Evolutionary conservation across 306 rosid genomes (phyloP).

Genomic region (Crotalaria pallida): DNA sequence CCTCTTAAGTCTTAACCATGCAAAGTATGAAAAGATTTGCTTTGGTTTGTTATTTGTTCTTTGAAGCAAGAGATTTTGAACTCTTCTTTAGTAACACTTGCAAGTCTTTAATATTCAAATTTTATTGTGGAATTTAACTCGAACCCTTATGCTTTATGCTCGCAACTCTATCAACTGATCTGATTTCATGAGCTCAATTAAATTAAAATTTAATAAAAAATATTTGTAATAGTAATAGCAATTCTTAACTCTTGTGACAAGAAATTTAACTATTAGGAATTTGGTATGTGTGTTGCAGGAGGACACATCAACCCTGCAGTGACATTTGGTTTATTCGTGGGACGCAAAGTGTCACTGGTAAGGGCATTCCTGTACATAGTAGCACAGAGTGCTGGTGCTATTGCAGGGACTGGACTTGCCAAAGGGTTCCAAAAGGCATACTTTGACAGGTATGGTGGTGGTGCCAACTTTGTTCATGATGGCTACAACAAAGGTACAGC

Average conservation of each 20-base stretch:
- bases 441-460: slow-evolving; percentile 57
- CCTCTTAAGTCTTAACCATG: no score
- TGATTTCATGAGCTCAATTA: no score
- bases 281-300: slow-evolving; percentile 34
- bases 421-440: slow-evolving; percentile 71
- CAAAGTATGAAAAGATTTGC: not conserved
- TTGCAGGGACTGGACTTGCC: slow-evolving; percentile 71
- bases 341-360: slow-evolving; percentile 64
- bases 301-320: slow-evolving; percentile 97
- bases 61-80: not conserved
- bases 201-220: no score
- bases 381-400: slow-evolving; percentile 78
- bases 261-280: not conserved
- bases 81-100: no score
- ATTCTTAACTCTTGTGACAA: not conserved
- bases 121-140: no score
- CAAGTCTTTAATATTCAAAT: no score
- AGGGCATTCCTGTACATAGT: slow-evolving; percentile 69
- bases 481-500: slow-evolving; percentile 86
- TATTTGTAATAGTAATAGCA: not conserved
- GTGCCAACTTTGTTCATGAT: slow-evolving; percentile 42
- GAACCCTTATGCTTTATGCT: no score
- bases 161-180: no score
- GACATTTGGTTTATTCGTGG: slow-evolving; percentile 77
- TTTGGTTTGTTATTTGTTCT: not conserved